Percentiles rank a stretch among this genome's conserved stretches.
Evolutionary conservation across 768 basidiomycete genomes (phyloP).

Genomic region (Cytidiella melzeri): DNA sequence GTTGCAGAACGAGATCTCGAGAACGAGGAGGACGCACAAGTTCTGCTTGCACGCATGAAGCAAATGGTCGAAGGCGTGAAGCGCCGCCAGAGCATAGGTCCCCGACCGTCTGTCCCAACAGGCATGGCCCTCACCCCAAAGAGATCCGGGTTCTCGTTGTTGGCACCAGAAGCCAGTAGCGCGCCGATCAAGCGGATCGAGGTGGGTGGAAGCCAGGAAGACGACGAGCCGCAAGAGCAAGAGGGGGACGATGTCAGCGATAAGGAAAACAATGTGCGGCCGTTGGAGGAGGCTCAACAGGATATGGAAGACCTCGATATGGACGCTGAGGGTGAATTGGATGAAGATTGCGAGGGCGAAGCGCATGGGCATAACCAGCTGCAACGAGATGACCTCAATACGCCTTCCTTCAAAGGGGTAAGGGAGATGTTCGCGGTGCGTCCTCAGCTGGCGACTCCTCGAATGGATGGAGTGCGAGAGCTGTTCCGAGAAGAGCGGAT

Average conservation of each 20-base stretch:
- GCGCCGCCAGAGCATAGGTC: conserved; percentile 27
- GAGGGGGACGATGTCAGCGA: conserved; percentile 14
- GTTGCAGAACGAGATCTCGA: conserved; percentile 20
- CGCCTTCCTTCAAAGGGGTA: conserved; percentile 25
- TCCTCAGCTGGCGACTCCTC: conserved; percentile 25
- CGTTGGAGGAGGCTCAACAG: not conserved
- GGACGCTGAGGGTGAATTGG: not conserved
- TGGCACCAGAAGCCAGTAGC: conserved; percentile 11
- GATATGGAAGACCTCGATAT: not conserved
- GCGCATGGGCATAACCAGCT: not conserved
- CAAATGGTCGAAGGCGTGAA: conserved; percentile 32
- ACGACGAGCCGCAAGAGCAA: conserved; percentile 16
- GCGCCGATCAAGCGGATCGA: conserved; percentile 5
- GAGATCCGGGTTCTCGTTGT: conserved; percentile 18
- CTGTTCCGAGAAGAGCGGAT: conserved; percentile 23
- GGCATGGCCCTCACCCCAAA: conserved; percentile 15
- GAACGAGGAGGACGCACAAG: conserved; percentile 28
- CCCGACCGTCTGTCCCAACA: conserved; percentile 10
- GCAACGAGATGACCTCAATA: conserved; percentile 7
- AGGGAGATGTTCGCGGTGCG: conserved; percentile 26
- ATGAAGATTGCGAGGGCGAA: not conserved
- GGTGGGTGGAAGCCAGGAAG: conserved; percentile 9
- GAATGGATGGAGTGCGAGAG: conserved; percentile 28
- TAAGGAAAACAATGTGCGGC: conserved; percentile 7
- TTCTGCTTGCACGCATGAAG: conserved; percentile 31